phyloP scores from a whole-genome alignment of 768 basidiomycete species.

The Suillus bovinus region DNA sequence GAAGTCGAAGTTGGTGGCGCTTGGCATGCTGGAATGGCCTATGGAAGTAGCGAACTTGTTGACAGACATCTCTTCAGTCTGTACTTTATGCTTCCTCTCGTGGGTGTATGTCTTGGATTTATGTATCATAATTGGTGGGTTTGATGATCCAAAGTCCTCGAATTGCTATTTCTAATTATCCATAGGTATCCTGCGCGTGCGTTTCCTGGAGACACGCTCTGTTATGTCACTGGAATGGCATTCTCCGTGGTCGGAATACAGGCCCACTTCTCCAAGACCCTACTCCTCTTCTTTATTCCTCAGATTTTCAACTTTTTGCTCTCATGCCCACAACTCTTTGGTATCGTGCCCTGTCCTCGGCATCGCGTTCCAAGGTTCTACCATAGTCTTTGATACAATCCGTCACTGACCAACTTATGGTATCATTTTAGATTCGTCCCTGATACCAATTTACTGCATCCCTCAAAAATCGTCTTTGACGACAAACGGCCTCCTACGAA shows the following conservation, averaged over 20 bases:
- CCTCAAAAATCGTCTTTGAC: conserved; percentile 65
- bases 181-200: conserved; percentile 92
- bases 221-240: conserved; percentile 98
- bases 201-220: conserved; percentile 96
- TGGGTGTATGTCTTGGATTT: conserved; percentile 88
- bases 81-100: conserved; percentile 95
- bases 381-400: background rate
- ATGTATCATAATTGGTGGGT: conserved; percentile 95
- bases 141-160: background rate
- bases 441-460: conserved; percentile 73
- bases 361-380: conserved; percentile 87
- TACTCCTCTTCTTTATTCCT: conserved; percentile 95
- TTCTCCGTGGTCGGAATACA: conserved; percentile 98
- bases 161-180: background rate
- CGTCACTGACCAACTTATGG: background rate
- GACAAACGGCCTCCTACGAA: conserved; percentile 50
- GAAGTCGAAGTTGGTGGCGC: conserved; percentile 77
- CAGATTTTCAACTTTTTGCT: conserved; percentile 98
- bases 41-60: conserved; percentile 84
- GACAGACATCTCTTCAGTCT: conserved; percentile 93
- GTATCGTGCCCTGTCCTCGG: conserved; percentile 89
- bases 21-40: conserved; percentile 82
- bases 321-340: conserved; percentile 93
- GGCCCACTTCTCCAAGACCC: conserved; percentile 95
- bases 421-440: conserved; percentile 62